Evolutionary conservation across 495 filamentous ascomycete genomes (phyloP).

Genomic region (Ramalina intermedia): DNA sequence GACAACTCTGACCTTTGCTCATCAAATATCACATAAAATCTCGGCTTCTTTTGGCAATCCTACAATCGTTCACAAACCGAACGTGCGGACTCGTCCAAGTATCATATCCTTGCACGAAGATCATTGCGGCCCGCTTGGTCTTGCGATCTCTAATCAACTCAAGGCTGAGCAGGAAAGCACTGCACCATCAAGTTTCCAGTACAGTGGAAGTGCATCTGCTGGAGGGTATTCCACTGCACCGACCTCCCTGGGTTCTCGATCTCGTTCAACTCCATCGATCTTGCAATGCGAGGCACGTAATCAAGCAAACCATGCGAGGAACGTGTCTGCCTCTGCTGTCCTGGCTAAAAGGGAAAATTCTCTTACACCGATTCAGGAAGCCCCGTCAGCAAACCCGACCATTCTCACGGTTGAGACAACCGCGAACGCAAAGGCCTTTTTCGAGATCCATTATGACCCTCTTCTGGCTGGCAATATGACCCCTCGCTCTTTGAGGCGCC

Average conservation of each 20-base stretch:
- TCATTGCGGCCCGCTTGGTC: not conserved
- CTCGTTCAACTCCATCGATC: conserved; percentile 2
- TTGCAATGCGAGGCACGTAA: not conserved
- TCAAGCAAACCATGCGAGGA: not conserved
- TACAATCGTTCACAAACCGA: conserved; percentile 39
- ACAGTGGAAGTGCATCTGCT: conserved; percentile 21
- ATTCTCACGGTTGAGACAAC: conserved; percentile 64
- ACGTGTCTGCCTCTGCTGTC: not conserved
- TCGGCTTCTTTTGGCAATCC: conserved; percentile 35
- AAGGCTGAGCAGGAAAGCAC: conserved; percentile 26
- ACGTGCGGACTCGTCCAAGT: conserved; percentile 29
- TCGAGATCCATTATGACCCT: conserved; percentile 70
- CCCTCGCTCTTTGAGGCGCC: conserved; percentile 50
- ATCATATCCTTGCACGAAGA: conserved; percentile 20
- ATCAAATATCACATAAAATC: conserved; percentile 34
- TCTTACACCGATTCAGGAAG: conserved; percentile 13
- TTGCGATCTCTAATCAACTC: conserved; percentile 12
- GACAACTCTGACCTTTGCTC: conserved; percentile 21
- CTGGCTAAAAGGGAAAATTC: conserved; percentile 1
- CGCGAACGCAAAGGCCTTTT: conserved; percentile 67
- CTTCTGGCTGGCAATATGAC: conserved; percentile 37
- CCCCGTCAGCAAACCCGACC: conserved; percentile 33
- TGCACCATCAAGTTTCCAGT: conserved; percentile 24
- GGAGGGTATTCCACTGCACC: conserved; percentile 23
- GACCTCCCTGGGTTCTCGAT: conserved; percentile 23